Conservation (phyloP, 805 yeast genomes). For the Candida golubevii region DNA sequence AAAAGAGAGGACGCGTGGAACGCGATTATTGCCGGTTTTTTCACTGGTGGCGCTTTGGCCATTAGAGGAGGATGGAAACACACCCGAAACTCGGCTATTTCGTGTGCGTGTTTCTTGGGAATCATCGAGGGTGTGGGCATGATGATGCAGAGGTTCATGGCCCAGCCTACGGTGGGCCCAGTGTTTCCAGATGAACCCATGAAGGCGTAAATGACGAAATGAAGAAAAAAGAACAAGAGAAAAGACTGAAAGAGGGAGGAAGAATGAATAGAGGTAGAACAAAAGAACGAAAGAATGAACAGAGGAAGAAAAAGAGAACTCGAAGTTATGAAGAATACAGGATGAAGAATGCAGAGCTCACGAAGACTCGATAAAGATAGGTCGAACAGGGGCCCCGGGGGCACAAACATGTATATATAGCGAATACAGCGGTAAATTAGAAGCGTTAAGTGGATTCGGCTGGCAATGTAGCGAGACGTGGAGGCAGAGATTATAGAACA, state of each 20-base stretch:
- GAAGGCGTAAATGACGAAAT: conserved; percentile 26
- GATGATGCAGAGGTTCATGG: conserved; percentile 88
- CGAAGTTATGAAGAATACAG: not conserved
- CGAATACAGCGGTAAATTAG: not conserved
- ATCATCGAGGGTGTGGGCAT: conserved; percentile 98
- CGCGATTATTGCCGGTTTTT: conserved; percentile 95
- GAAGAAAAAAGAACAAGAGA: not conserved
- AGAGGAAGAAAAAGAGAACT: not conserved
- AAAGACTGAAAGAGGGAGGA: too few relatives aligned
- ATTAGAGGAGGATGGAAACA: conserved; percentile 99
- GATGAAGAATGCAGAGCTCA: not conserved
- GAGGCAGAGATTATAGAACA: too few relatives aligned
- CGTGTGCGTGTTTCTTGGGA: conserved; percentile 95
- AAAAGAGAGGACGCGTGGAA: conserved; percentile 98
- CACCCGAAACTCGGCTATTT: conserved; percentile 91
- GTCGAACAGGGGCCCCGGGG: conserved; percentile 2
- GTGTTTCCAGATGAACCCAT: conserved; percentile 40
- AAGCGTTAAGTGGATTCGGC: too few relatives aligned
- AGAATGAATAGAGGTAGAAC: not conserved
- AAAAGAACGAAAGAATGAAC: too few relatives aligned
- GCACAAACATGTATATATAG: conserved; percentile 2
- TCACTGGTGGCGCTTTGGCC: conserved; percentile 97
- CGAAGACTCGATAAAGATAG: too few relatives aligned
- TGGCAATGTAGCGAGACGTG: too few relatives aligned
- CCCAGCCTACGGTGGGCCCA: conserved; percentile 59